A percentile compares a stretch with the other conserved stretches of the same genome.
Evolutionary conservation across 83 land plant species (phyloP).

Genomic region (Picea engelmannii): DNA sequence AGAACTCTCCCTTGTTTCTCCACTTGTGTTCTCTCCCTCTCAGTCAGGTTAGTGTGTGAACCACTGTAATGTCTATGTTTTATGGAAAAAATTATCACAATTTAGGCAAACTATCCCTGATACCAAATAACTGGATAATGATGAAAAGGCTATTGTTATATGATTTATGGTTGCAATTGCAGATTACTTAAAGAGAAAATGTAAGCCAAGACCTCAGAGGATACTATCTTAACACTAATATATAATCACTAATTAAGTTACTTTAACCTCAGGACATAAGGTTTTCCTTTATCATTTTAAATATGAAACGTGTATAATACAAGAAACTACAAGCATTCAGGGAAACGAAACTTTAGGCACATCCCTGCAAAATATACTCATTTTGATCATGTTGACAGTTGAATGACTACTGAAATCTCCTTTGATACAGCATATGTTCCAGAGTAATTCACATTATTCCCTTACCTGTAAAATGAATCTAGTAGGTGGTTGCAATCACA

Average conservation of each 20-base stretch:
- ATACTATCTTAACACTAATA: too few species aligned
- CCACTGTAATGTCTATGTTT: too few species aligned
- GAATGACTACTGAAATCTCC: neutral
- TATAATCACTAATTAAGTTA: neutral
- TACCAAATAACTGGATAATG: too few species aligned
- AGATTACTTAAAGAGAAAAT: too few species aligned
- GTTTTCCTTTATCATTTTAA: neutral
- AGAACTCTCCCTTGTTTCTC: too few species aligned
- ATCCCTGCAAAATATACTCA: neutral
- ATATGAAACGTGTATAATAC: neutral
- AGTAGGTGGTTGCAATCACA: neutral
- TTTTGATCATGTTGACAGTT: neutral
- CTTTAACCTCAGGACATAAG: neutral
- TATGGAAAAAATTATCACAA: too few species aligned
- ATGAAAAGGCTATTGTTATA: too few species aligned
- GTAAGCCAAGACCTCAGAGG: too few species aligned
- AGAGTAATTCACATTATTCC: constrained; percentile 1
- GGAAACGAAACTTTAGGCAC: neutral
- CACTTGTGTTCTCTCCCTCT: too few species aligned
- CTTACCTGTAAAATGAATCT: neutral
- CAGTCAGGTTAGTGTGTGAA: too few species aligned
- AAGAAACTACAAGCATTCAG: neutral
- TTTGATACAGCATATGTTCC: neutral
- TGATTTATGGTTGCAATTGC: too few species aligned
- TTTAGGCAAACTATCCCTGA: too few species aligned